Evolutionary conservation across 1,139 yeast genomes (phyloP).

Genomic region (Geotrichum klebahnii): DNA sequence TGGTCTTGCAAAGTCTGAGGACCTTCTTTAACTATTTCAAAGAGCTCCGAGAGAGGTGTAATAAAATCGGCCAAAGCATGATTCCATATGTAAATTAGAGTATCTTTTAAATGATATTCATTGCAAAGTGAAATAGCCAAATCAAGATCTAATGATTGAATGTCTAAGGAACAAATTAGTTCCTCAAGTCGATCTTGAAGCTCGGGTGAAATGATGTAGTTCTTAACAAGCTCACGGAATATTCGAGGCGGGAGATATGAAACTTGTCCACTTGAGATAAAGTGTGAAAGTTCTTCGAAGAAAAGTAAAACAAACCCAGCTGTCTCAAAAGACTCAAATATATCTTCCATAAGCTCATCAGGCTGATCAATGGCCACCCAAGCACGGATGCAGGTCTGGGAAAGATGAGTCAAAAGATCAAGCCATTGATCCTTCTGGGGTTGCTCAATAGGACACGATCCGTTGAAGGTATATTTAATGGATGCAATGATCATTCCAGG

Average conservation of each 20-base stretch:
- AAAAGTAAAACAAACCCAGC: slow-evolving; percentile 40
- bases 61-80: slow-evolving; percentile 59
- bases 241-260: slow-evolving; percentile 56
- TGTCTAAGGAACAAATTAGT: slow-evolving; percentile 61
- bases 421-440: slow-evolving; percentile 21
- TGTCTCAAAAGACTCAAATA: slow-evolving; percentile 49
- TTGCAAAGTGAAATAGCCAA: slow-evolving; percentile 59
- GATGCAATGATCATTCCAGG: slow-evolving; percentile 55
- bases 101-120: slow-evolving; percentile 52
- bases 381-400: slow-evolving; percentile 44
- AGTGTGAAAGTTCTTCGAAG: slow-evolving; percentile 51
- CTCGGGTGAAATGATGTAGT: slow-evolving; percentile 42
- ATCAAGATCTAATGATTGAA: slow-evolving; percentile 67
- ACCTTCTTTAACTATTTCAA: slow-evolving; percentile 40
- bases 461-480: slow-evolving; percentile 42
- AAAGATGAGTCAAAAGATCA: slow-evolving; percentile 28
- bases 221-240: slow-evolving; percentile 55
- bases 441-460: slow-evolving; percentile 7
- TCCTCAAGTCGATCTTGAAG: slow-evolving; percentile 56
- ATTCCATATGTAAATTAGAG: slow-evolving; percentile 66
- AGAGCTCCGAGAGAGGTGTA: slow-evolving; percentile 61
- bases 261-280: slow-evolving; percentile 49
- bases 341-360: slow-evolving; percentile 47
- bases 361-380: slow-evolving; percentile 42
- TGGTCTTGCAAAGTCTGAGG: slow-evolving; percentile 24